Evolutionary conservation across 2,329 filamentous ascomycete genomes (phyloP).

Genomic region (Fusarium siculi): DNA sequence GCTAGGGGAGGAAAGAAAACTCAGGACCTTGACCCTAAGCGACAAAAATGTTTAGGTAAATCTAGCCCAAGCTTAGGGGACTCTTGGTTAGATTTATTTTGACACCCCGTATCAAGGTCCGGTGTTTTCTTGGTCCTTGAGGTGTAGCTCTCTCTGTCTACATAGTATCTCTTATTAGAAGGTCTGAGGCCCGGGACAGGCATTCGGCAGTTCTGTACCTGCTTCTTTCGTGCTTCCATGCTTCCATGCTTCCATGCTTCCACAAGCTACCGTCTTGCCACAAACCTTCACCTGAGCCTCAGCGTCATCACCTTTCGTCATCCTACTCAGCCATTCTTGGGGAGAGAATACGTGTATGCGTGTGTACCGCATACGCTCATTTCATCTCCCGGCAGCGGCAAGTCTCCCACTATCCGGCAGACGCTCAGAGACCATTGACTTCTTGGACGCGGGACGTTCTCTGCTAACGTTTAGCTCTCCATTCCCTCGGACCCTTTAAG

Average conservation of each 20-base stretch:
- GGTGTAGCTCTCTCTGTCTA: background rate
- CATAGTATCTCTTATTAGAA: background rate
- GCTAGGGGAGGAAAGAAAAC: too few species aligned
- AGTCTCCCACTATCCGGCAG: constrained; percentile 15
- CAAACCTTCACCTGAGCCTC: background rate
- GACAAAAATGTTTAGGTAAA: too few species aligned
- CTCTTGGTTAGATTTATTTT: too few species aligned
- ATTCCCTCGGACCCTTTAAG: constrained; percentile 16
- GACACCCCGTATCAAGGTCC: too few species aligned
- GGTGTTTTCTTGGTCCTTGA: too few species aligned
- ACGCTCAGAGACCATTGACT: background rate
- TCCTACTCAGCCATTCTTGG: constrained; percentile 26
- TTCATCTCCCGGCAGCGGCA: background rate
- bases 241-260: constrained; percentile 26
- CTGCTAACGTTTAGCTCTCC: constrained; percentile 11
- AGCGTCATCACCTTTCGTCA: constrained; percentile 26
- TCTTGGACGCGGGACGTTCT: background rate
- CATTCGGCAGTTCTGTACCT: constrained; percentile 35
- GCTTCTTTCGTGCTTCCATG: constrained; percentile 33
- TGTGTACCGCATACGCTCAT: background rate
- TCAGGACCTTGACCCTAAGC: too few species aligned
- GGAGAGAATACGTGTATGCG: background rate
- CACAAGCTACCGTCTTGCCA: background rate
- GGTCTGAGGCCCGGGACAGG: constrained; percentile 11
- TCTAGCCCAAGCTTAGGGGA: too few species aligned